Percentiles rank a stretch among this genome's conserved stretches.
phyloP scores from a whole-genome alignment of 768 basidiomycete species.

The Amanita pallidorosea region DNA sequence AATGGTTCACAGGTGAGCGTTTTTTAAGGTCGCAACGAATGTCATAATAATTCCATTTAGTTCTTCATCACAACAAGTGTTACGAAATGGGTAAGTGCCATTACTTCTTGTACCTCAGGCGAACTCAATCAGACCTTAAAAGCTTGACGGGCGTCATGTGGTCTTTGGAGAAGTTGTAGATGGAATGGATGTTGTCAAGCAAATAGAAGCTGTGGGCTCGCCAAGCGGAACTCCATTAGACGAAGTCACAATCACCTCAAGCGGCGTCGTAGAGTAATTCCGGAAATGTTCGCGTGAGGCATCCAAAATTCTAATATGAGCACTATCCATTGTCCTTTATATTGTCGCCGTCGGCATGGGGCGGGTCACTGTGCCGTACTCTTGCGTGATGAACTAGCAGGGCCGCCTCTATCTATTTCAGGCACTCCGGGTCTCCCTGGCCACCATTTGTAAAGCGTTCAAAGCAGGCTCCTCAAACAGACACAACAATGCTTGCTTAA shows the following conservation, averaged over 20 bases:
- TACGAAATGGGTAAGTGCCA: constrained; percentile 47
- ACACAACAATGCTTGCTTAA: not conserved
- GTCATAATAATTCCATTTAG: constrained; percentile 16
- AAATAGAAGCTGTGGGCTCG: constrained; percentile 39
- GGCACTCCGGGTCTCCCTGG: not conserved
- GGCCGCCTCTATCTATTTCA: not conserved
- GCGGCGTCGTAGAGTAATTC: constrained; percentile 32
- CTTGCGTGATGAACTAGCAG: not conserved
- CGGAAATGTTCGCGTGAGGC: not conserved
- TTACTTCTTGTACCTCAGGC: not conserved
- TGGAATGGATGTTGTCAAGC: constrained; percentile 55
- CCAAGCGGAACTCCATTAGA: constrained; percentile 25
- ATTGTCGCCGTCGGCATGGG: not conserved
- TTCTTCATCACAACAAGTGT: constrained; percentile 72
- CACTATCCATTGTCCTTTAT: not conserved
- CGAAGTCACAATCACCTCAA: constrained; percentile 47
- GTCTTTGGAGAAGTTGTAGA: constrained; percentile 64
- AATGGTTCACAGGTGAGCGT: constrained; percentile 63
- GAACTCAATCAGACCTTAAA: not conserved
- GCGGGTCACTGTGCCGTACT: not conserved
- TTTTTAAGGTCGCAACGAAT: not conserved
- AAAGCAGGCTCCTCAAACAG: not conserved
- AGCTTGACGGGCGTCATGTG: constrained; percentile 57
- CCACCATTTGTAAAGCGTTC: not conserved
- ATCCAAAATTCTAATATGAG: not conserved